phyloP scores from a whole-genome alignment of 1,284 basidiomycete species.

The Serendipita sp. region DNA sequence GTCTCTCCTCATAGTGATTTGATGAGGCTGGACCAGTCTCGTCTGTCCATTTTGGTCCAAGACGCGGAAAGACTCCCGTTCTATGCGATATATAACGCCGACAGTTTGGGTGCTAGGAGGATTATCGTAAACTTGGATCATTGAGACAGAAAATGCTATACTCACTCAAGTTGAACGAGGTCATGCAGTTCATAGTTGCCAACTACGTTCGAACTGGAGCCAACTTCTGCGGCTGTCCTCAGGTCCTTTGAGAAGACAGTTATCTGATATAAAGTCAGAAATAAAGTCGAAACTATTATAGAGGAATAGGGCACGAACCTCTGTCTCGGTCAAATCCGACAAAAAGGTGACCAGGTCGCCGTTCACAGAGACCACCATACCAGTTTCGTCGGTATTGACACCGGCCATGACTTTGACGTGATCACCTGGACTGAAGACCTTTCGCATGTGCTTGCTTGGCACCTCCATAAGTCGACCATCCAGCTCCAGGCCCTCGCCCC shows the following conservation, averaged over 20 bases:
- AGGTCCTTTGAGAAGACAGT: constrained; percentile 96
- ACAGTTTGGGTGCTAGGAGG: constrained; percentile 67
- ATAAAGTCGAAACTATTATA: not conserved
- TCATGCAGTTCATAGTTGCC: constrained; percentile 95
- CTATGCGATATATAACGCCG: constrained; percentile 95
- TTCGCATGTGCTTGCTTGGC: constrained; percentile 78
- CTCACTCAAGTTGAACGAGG: constrained; percentile 89
- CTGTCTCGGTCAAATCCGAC: constrained; percentile 93
- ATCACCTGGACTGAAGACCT: constrained; percentile 92
- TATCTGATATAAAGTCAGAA: constrained; percentile 36
- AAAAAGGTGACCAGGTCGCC: constrained; percentile 91
- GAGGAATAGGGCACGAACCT: constrained; percentile 34
- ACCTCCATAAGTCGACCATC: constrained; percentile 74
- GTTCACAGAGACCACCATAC: constrained; percentile 84
- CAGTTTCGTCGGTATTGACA: constrained; percentile 89
- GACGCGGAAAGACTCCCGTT: constrained; percentile 87
- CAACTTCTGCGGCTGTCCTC: constrained; percentile 92
- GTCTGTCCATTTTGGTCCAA: constrained; percentile 88
- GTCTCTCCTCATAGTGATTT: constrained; percentile 84
- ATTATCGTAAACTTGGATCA: constrained; percentile 10
- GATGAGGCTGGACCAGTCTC: constrained; percentile 82
- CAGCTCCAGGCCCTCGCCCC: constrained; percentile 67
- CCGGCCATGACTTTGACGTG: constrained; percentile 98
- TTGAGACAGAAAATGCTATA: constrained; percentile 14
- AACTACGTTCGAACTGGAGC: constrained; percentile 74